Evolutionary conservation across 352 stramenopile species (phyloP), one percentile per base, ranked within the genome.

Genomic region (Pythium myriotylum): DNA sequence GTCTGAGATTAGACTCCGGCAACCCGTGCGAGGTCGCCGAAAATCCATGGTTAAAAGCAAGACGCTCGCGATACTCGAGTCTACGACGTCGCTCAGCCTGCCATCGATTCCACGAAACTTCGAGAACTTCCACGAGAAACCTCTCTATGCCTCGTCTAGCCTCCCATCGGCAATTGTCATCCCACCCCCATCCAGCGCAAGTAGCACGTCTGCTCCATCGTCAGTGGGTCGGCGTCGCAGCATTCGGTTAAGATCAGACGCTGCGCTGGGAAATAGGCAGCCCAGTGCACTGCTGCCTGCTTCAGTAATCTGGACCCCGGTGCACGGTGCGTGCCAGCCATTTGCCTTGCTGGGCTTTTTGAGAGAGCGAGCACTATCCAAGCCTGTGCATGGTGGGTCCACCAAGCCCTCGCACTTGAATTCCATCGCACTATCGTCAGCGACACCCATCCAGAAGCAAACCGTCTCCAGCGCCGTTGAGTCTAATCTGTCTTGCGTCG

Each of bases 271-370:
- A 50, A 7, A 59, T 59, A 20, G 74, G 61, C 54, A 53, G 35
- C 6, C 33, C 2, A 19, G 43, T 12, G 56, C 63, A 45, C 24
- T 55, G 6, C n/a, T 56, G 13, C 45, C 35, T 23, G 39, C 52
- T n/a, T 62, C 73, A 10, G 52, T 68, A 22, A 84, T 94, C 13
- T 92, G 84, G 84, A 86, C 78, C 19, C 84, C 84, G 1, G 67
- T 92, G 0, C 84, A 94, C 51, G 82, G 84, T 13, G 78, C 91
- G 10, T 89, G 78, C 9, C 80, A 91, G 47, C 84, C 84, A 13
- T 94, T 92, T 48, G 62, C 79, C 13, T 58, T 94, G 23, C 54
- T 94, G 17, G 84, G 84, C 2, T 91, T 89, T 37, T 68, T 82
- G 66, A 77, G 73, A 20, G 77, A 86, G 40, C 62, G 57, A 37